Evolutionary conservation across 805 yeast genomes (phyloP).

Genomic region (Pichia eremophila): DNA sequence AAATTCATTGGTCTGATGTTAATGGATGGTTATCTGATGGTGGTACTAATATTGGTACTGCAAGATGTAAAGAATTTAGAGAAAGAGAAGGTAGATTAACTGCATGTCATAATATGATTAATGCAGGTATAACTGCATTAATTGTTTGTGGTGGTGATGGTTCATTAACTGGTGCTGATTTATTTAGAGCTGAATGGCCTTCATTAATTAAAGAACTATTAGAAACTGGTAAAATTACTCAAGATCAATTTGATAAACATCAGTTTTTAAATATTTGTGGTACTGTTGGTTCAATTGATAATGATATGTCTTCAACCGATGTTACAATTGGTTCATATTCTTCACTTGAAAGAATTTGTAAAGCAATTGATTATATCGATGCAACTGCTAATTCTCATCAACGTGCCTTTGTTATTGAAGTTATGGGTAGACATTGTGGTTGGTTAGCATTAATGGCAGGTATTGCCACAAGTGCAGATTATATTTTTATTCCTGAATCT

Average conservation of each 20-base stretch:
- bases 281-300: constrained; percentile 74
- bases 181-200: constrained; percentile 73
- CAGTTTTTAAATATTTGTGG: constrained; percentile 62
- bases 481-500: constrained; percentile 69
- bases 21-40: constrained; percentile 62
- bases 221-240: constrained; percentile 34
- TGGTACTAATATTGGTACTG: constrained; percentile 75
- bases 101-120: constrained; percentile 58
- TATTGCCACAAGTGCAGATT: constrained; percentile 71
- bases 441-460: constrained; percentile 83
- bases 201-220: constrained; percentile 51
- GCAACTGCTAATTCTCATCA: constrained; percentile 80
- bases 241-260: constrained; percentile 37
- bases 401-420: constrained; percentile 76
- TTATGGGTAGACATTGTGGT: constrained; percentile 87
- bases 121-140: constrained; percentile 66
- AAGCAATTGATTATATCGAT: constrained; percentile 71
- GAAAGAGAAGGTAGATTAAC: constrained; percentile 56
- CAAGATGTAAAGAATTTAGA: constrained; percentile 59
- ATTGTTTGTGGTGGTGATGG: constrained; percentile 84
- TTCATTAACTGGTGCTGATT: constrained; percentile 72
- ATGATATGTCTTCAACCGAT: constrained; percentile 79
- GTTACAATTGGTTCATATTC: constrained; percentile 77
- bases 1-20: constrained; percentile 67
- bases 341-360: constrained; percentile 65